Percentiles rank a stretch among this genome's conserved stretches.
Conservation (phyloP, 768 basidiomycete species). For the Mycena venus region DNA sequence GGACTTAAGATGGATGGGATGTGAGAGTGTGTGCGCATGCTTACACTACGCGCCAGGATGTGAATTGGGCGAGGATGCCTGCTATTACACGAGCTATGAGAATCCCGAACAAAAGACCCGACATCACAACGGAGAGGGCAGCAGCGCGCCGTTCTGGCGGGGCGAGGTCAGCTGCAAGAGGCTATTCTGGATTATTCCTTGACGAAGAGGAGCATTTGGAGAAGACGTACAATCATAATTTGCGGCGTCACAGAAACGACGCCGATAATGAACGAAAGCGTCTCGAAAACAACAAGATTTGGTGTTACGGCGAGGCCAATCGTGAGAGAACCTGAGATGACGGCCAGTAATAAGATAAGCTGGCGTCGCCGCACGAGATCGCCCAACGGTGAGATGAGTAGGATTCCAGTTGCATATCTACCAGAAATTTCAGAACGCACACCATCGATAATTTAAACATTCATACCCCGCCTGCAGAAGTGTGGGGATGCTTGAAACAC, state of each 20-base stretch:
- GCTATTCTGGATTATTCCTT: constrained; percentile 25
- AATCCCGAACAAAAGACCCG: constrained; percentile 78
- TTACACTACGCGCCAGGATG: constrained; percentile 74
- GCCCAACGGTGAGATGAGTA: constrained; percentile 85
- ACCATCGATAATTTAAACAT: not conserved
- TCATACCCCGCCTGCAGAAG: constrained; percentile 75
- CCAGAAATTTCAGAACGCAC: not conserved
- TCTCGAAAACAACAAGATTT: constrained; percentile 72
- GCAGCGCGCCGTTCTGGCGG: constrained; percentile 79
- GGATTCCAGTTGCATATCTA: constrained; percentile 79
- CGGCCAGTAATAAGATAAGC: constrained; percentile 71
- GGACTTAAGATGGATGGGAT: not conserved
- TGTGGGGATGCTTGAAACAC: constrained; percentile 48
- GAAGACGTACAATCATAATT: constrained; percentile 70
- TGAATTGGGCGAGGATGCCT: constrained; percentile 81
- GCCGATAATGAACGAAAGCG: constrained; percentile 79
- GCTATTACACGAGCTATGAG: constrained; percentile 82
- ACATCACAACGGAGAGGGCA: constrained; percentile 81
- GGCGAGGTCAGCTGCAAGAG: constrained; percentile 86
- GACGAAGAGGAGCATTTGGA: not conserved
- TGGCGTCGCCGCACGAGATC: constrained; percentile 85
- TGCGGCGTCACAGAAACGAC: constrained; percentile 80
- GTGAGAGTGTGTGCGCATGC: not conserved
- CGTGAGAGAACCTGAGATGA: constrained; percentile 68
- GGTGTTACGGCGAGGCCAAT: constrained; percentile 79